Evolutionary conservation across 441 rosid species (phyloP).

Genomic region (Gossypium schwendimanii): DNA sequence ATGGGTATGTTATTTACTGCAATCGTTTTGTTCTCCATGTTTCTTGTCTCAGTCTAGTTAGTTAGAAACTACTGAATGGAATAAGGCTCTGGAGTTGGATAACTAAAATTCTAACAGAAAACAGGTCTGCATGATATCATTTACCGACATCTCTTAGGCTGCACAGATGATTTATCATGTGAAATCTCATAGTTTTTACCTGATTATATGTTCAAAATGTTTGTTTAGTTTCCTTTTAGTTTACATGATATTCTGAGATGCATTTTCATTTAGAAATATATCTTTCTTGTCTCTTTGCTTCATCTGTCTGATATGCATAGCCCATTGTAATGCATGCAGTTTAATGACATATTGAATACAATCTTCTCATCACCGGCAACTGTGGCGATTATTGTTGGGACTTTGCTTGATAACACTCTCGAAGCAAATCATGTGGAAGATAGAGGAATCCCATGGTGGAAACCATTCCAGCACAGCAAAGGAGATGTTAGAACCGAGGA

Average conservation of each 20-base stretch:
- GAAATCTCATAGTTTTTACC: background rate
- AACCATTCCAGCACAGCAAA: conserved; percentile 60
- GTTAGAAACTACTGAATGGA: background rate
- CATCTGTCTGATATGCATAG: background rate
- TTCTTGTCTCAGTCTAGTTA: background rate
- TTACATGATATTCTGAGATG: background rate
- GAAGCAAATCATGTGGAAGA: conserved; percentile 37
- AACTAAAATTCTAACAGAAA: background rate
- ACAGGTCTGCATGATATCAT: background rate
- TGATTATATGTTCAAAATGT: background rate
- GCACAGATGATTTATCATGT: background rate
- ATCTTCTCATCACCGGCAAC: conserved; percentile 81
- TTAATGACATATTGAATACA: conserved; percentile 76
- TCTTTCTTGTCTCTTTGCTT: background rate
- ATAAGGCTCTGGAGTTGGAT: background rate
- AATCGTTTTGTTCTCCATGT: background rate
- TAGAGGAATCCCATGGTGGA: conserved; percentile 87
- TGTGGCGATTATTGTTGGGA: conserved; percentile 60
- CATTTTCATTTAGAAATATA: background rate
- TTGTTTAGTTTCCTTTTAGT: background rate
- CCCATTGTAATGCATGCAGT: conserved; percentile 40
- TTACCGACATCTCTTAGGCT: background rate
- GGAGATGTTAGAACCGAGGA: conserved; percentile 68
- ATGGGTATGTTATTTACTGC: conserved; percentile 58
- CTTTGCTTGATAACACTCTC: conserved; percentile 71